Base-by-base conservation (phyloP, 2,329 filamentous ascomycete species). In the Allantophomopsis cytisporea region DNA sequence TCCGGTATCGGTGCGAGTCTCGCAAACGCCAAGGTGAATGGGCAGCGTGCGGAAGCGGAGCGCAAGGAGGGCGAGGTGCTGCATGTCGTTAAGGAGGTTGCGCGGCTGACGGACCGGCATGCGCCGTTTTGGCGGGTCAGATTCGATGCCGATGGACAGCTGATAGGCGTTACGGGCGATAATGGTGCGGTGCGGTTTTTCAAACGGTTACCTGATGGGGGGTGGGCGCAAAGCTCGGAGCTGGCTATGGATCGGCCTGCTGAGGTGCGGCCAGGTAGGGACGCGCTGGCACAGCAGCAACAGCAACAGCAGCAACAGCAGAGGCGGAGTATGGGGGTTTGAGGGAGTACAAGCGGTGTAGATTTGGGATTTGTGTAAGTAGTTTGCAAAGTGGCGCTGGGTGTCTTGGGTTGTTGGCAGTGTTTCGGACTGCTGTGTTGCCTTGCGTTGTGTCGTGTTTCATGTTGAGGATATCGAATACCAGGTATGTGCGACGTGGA, bases 81-180 rank as follows among this genome's bases (percentile, higher is more conserved):
- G 43, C 82, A 88, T 54, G 63, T 66, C 1, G 66, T 66, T 15
- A 71, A 68, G 45, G 72, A 84, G 48, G 68, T 83, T 1, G 80
- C 79, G 7, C 73, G 71, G 50, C 68, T 88, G 7, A 74, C 78
- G 37, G 73, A 69, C 39, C 76, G 83, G 53, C 71, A 75, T 37
- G 78, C 75, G 14, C 80, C 80, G 1, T 80, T 86, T 2, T 89
- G 83, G 83, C 66, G 80, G 16, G 76, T 88, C 2, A 72, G 72
- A 1, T 89, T 87, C 49, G 74, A 78, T 49, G 69, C 71, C 39
- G 67, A 76, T 62, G 81, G 81, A 4, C 80, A 85, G 56, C 69
- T 88, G 11, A 62, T 89, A 7, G 76, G 83, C 2, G 82, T 78
- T 32, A 83, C 82, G 1, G 83, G 83, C 3, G 83, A 89, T 46